These are phyloP conservation scores for Ceratocystis eucalypticola DNA, from an alignment of 2,329 filamentous ascomycete species.

Conservation along the genomic window DNA sequence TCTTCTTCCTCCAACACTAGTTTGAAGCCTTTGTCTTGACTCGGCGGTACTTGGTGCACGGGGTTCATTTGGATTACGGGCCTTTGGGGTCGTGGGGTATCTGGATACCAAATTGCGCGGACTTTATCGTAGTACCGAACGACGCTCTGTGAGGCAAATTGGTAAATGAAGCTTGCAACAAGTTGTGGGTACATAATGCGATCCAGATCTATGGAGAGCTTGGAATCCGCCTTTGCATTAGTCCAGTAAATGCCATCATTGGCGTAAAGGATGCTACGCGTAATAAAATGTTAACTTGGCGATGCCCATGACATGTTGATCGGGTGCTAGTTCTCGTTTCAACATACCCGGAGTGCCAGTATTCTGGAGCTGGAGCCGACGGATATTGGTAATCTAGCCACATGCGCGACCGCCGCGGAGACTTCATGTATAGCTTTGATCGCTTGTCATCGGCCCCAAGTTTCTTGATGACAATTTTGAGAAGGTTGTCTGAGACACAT, in stretches of 20 bases:
- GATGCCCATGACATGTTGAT: neutral
- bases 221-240: conserved; percentile 10
- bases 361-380: conserved; percentile 12
- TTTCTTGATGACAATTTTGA: conserved; percentile 14
- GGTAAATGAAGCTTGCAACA: conserved; percentile 14
- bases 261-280: conserved; percentile 12
- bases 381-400: conserved; percentile 18
- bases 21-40: conserved; percentile 5
- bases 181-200: conserved; percentile 18
- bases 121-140: conserved; percentile 9
- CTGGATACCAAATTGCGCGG: conserved; percentile 17
- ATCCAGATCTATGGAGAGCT: conserved; percentile 16
- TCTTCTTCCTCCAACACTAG: conserved; percentile 16
- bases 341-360: conserved; percentile 16
- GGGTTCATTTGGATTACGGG: conserved; percentile 15
- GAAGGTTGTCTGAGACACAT: conserved; percentile 6
- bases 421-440: conserved; percentile 15
- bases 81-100: conserved; percentile 7
- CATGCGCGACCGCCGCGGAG: conserved; percentile 10
- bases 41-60: neutral
- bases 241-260: conserved; percentile 17
- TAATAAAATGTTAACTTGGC: neutral
- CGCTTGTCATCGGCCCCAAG: conserved; percentile 17
- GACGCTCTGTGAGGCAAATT: neutral
- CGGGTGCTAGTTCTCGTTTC: too few species aligned